Evolutionary conservation across 1,284 basidiomycete species (phyloP).

Genomic region (Xerocomus amazonicus): DNA sequence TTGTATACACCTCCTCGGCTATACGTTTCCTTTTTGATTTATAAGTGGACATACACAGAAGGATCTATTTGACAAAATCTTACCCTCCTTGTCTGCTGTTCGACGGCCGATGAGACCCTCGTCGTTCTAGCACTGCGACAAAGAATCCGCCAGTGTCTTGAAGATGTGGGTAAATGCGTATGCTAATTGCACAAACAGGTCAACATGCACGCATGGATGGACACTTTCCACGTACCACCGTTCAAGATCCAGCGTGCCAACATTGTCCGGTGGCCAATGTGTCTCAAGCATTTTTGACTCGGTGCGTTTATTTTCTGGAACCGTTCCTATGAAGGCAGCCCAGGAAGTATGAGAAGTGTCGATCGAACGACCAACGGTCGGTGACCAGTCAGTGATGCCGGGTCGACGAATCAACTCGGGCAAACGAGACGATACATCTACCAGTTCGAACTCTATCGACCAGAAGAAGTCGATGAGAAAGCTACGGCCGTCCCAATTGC

Average conservation of each 20-base stretch:
- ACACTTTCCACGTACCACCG: conserved; percentile 54
- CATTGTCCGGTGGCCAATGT: conserved; percentile 79
- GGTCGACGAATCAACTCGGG: conserved; percentile 73
- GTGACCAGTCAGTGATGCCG: conserved; percentile 75
- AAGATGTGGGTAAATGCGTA: conserved; percentile 91
- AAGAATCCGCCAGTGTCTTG: conserved; percentile 99
- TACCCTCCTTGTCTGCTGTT: conserved; percentile 25
- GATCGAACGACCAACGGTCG: conserved; percentile 47
- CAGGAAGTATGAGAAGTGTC: conserved; percentile 41
- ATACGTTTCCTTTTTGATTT: conserved; percentile 39
- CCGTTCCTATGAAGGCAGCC: conserved; percentile 48
- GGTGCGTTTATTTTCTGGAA: conserved; percentile 45
- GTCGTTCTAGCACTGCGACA: conserved; percentile 80
- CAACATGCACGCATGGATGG: not conserved
- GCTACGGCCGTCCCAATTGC: not conserved
- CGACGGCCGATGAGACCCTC: conserved; percentile 18
- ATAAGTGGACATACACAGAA: conserved; percentile 8
- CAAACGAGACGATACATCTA: conserved; percentile 73
- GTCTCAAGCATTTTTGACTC: conserved; percentile 62
- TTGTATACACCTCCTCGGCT: conserved; percentile 38
- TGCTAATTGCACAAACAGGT: conserved; percentile 39
- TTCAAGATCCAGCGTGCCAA: conserved; percentile 55
- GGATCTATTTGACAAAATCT: conserved; percentile 1
- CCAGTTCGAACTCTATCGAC: conserved; percentile 66
- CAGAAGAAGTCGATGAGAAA: not conserved